Percentiles rank a stretch among this genome's conserved stretches.
phyloP scores from a whole-genome alignment of 495 filamentous ascomycete genomes.

The Penicillium waksmanii region DNA sequence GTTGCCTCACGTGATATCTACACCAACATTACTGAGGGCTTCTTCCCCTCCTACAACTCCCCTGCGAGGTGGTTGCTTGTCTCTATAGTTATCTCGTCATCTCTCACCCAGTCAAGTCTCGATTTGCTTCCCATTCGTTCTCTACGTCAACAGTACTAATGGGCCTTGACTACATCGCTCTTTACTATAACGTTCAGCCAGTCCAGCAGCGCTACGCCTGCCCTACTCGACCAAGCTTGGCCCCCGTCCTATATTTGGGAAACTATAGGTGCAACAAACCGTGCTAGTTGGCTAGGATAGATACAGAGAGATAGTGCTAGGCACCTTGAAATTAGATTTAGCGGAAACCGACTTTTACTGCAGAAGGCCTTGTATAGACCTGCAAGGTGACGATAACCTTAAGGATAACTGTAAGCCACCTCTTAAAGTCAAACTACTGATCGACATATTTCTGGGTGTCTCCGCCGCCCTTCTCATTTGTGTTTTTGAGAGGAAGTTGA shows the following conservation, averaged over 20 bases:
- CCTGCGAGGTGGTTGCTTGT: too few relatives aligned
- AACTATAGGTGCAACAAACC: constrained; percentile 8
- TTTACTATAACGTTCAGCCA: constrained; percentile 11
- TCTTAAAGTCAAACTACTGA: constrained; percentile 5
- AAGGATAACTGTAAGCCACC: not conserved
- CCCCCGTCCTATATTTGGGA: constrained; percentile 8
- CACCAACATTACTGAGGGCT: too few relatives aligned
- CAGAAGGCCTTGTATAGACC: not conserved
- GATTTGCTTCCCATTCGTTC: constrained; percentile 2
- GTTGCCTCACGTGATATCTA: too few relatives aligned
- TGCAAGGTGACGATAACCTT: constrained; percentile 1
- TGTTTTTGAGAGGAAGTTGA: constrained; percentile 12
- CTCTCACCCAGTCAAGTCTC: constrained; percentile 12
- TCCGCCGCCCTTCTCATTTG: constrained; percentile 12
- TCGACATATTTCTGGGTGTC: constrained; percentile 12
- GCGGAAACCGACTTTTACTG: not conserved
- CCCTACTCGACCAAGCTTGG: constrained; percentile 8
- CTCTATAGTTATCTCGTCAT: constrained; percentile 14
- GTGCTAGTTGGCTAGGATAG: constrained; percentile 10
- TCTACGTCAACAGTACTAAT: constrained; percentile 4
- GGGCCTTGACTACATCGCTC: constrained; percentile 10
- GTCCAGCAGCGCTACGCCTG: constrained; percentile 9
- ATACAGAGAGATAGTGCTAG: not conserved
- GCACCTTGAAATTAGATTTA: too few relatives aligned
- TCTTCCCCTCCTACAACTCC: too few relatives aligned